phyloP scores from a whole-genome alignment of 495 filamentous ascomycete species.

The Aspergillus indologenus region DNA sequence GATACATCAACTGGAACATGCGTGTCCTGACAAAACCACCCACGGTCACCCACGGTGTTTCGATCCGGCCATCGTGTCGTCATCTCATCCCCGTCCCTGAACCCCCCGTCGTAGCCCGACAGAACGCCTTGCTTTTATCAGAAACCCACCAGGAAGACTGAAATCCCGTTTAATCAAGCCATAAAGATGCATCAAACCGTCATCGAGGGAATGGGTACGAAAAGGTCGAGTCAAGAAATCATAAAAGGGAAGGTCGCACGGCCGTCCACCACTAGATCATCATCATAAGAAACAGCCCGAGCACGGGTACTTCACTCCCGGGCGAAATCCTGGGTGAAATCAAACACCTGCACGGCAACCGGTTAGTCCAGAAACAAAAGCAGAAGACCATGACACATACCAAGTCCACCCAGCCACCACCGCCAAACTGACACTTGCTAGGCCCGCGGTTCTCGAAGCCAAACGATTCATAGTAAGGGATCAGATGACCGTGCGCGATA shows the following conservation, averaged over 20 bases:
- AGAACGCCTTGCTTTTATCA: slow-evolving; percentile 32
- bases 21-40: slow-evolving; percentile 22
- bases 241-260: slow-evolving; percentile 11
- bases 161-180: slow-evolving; percentile 17
- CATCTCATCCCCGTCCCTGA: slow-evolving; percentile 16
- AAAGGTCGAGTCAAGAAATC: slow-evolving; percentile 13
- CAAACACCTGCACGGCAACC: slow-evolving; percentile 26
- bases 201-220: slow-evolving; percentile 27
- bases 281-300: neutral
- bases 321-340: slow-evolving; percentile 31
- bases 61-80: slow-evolving; percentile 19
- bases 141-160: slow-evolving; percentile 22
- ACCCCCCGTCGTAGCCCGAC: slow-evolving; percentile 26
- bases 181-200: slow-evolving; percentile 23
- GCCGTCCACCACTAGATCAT: slow-evolving; percentile 27
- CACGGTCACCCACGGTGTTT: slow-evolving; percentile 10
- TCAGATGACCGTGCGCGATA: slow-evolving; percentile 69
- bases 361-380: slow-evolving; percentile 6
- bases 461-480: slow-evolving; percentile 72
- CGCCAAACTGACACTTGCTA: slow-evolving; percentile 66
- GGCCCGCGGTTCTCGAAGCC: slow-evolving; percentile 68
- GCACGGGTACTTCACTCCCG: slow-evolving; percentile 17
- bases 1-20: slow-evolving; percentile 27
- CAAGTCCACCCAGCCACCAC: slow-evolving; percentile 75
- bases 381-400: slow-evolving; percentile 23